phyloP scores from a whole-genome alignment of 805 yeast genomes.

The Myxozyma geophila region DNA sequence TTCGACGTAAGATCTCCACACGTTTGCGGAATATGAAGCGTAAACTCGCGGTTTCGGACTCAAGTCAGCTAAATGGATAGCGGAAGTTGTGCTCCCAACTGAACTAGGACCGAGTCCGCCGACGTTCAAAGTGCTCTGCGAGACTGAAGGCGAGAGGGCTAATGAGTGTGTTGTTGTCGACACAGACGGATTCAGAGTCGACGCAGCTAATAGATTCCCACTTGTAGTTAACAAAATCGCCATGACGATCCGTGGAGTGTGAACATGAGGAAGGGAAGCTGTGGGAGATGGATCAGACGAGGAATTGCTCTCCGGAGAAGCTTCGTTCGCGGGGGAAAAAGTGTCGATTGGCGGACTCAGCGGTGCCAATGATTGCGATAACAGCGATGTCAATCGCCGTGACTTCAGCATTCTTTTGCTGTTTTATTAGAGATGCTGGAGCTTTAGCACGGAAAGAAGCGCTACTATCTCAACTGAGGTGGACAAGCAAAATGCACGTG shows the following conservation, averaged over 20 bases:
- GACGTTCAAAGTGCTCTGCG: slow-evolving; percentile 15
- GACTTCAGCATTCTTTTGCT: slow-evolving; percentile 33
- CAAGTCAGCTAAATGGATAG: slow-evolving; percentile 29
- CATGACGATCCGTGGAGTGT: slow-evolving; percentile 32
- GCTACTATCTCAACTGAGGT: neutral
- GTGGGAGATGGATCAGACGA: neutral
- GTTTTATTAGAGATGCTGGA: neutral
- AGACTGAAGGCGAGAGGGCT: slow-evolving; percentile 33
- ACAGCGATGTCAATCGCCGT: slow-evolving; percentile 34
- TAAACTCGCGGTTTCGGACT: slow-evolving; percentile 37
- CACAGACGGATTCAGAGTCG: slow-evolving; percentile 12
- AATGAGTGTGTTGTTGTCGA: slow-evolving; percentile 11
- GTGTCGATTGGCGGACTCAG: slow-evolving; percentile 28
- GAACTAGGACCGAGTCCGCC: slow-evolving; percentile 9
- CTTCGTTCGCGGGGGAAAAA: slow-evolving; percentile 4
- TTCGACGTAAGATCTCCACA: slow-evolving; percentile 33
- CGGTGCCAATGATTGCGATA: slow-evolving; percentile 31
- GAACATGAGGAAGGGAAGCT: slow-evolving; percentile 15
- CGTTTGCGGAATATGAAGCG: slow-evolving; percentile 37
- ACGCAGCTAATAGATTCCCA: slow-evolving; percentile 30
- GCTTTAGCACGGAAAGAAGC: too few relatives aligned
- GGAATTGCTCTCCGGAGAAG: neutral
- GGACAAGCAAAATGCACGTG: too few relatives aligned
- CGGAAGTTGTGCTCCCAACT: neutral
- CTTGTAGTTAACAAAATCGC: slow-evolving; percentile 23